Conservation (phyloP, 2,329 filamentous ascomycete species). For the Penicillium expansum region DNA sequence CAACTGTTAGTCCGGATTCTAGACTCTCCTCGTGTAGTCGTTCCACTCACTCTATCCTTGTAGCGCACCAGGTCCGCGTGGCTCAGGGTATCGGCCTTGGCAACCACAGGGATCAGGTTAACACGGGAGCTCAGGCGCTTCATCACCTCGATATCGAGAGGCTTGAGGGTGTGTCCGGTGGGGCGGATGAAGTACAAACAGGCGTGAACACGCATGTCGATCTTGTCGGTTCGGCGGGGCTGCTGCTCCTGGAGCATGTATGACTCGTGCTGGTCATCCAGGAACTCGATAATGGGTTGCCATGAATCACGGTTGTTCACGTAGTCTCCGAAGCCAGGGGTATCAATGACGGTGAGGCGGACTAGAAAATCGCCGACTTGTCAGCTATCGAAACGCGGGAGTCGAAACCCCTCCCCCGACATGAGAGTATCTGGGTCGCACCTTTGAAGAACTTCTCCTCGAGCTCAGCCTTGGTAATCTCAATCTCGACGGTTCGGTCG, state of each 20-base stretch:
- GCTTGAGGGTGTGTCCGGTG: conserved; percentile 97
- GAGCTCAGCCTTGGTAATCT: conserved; percentile 98
- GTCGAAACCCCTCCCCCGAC: neutral
- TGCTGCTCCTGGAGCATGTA: conserved; percentile 99
- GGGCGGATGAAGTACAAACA: conserved; percentile 99
- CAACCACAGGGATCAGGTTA: conserved; percentile 96
- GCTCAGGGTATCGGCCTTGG: conserved; percentile 97
- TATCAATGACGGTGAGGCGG: conserved; percentile 97
- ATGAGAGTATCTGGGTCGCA: conserved; percentile 41
- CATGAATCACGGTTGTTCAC: conserved; percentile 99
- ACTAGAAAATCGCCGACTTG: conserved; percentile 55
- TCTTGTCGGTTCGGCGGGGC: conserved; percentile 96
- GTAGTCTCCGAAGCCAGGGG: conserved; percentile 98
- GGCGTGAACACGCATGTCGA: conserved; percentile 96
- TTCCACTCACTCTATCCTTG: conserved; percentile 77
- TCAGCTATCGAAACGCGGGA: conserved; percentile 6
- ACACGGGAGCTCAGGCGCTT: conserved; percentile 97
- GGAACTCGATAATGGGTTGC: conserved; percentile 99
- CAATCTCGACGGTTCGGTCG: conserved; percentile 99
- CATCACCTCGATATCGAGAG: conserved; percentile 99
- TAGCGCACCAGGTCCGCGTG: conserved; percentile 86
- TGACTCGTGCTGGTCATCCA: conserved; percentile 99
- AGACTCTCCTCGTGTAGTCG: neutral
- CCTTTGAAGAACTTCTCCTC: conserved; percentile 99
- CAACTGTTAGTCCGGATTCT: conserved; percentile 9